A percentile compares a stretch with the other conserved stretches of the same genome.
Conservation (phyloP, 2,329 filamentous ascomycete species). For the Alternaria incomplexa region DNA sequence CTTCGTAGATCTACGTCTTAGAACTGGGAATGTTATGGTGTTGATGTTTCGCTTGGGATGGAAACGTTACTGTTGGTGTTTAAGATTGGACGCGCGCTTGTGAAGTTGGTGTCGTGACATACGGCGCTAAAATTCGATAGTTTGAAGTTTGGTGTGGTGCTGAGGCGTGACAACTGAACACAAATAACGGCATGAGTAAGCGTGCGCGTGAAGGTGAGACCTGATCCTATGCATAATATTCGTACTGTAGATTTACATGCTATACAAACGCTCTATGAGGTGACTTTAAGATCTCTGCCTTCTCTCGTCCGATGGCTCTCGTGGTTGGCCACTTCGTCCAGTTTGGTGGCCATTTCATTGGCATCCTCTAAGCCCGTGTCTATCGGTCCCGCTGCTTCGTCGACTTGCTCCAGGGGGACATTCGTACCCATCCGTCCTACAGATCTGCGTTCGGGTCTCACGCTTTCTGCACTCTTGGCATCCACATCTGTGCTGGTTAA, state of each 20-base stretch:
- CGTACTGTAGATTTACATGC: not conserved
- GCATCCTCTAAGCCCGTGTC: constrained; percentile 15
- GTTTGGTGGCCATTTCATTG: constrained; percentile 24
- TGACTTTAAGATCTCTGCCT: constrained; percentile 26
- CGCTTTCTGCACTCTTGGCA: not conserved
- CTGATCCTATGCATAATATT: constrained; percentile 1
- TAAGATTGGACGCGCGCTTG: not conserved
- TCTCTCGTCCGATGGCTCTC: constrained; percentile 32
- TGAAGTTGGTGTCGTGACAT: not conserved
- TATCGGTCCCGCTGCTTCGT: not conserved
- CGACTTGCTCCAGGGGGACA: not conserved
- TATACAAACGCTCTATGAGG: constrained; percentile 13
- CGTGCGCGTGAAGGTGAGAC: not conserved
- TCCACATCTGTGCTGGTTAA: constrained; percentile 25
- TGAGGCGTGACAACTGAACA: not conserved
- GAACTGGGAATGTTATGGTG: not conserved
- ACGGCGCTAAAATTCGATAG: not conserved
- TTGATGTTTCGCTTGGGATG: not conserved
- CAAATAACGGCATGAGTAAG: not conserved
- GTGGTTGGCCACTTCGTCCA: constrained; percentile 33
- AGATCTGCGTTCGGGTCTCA: not conserved
- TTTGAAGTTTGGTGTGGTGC: not conserved
- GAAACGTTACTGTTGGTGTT: not conserved
- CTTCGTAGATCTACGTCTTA: not conserved
- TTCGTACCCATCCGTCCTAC: constrained; percentile 1